A percentile compares a stretch with the other conserved stretches of the same genome.
Evolutionary conservation across 768 basidiomycete species (phyloP).

Genomic region (Boletus fagicola): DNA sequence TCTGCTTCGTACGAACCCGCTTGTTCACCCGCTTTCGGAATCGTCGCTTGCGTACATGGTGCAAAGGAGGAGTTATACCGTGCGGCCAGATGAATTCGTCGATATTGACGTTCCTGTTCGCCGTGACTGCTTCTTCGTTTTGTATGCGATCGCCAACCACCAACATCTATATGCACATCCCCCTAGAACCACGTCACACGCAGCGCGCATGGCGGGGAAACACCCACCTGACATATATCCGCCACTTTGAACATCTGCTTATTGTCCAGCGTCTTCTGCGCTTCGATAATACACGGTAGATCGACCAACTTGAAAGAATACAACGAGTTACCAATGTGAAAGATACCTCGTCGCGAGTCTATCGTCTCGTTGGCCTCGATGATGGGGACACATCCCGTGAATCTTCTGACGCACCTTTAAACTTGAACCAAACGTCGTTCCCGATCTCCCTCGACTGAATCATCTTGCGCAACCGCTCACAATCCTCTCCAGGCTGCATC

Average conservation of each 20-base stretch:
- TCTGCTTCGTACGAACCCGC: slow-evolving; percentile 47
- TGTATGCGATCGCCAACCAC: slow-evolving; percentile 77
- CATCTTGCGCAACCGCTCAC: slow-evolving; percentile 77
- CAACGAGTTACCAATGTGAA: slow-evolving; percentile 76
- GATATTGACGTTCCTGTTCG: slow-evolving; percentile 74
- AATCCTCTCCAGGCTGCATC: slow-evolving; percentile 82
- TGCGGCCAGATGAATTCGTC: slow-evolving; percentile 98
- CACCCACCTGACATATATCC: slow-evolving; percentile 89
- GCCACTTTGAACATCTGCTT: slow-evolving; percentile 99
- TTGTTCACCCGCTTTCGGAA: slow-evolving; percentile 89
- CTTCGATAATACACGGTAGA: slow-evolving; percentile 89
- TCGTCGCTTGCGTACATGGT: slow-evolving; percentile 85
- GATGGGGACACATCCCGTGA: background rate
- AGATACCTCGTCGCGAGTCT: slow-evolving; percentile 91
- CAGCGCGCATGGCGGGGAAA: slow-evolving; percentile 1
- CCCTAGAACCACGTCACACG: slow-evolving; percentile 12
- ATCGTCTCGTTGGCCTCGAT: slow-evolving; percentile 15
- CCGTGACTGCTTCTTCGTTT: slow-evolving; percentile 61
- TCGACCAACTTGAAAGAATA: slow-evolving; percentile 96
- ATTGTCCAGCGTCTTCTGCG: slow-evolving; percentile 93
- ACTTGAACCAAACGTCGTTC: slow-evolving; percentile 95
- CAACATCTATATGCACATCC: slow-evolving; percentile 68
- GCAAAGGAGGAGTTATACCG: slow-evolving; percentile 90
- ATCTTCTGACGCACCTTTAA: slow-evolving; percentile 64
- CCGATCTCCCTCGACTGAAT: slow-evolving; percentile 73